Evolutionary conservation across 768 basidiomycete species (phyloP).

Genomic region (Leucosporidium scottii): DNA sequence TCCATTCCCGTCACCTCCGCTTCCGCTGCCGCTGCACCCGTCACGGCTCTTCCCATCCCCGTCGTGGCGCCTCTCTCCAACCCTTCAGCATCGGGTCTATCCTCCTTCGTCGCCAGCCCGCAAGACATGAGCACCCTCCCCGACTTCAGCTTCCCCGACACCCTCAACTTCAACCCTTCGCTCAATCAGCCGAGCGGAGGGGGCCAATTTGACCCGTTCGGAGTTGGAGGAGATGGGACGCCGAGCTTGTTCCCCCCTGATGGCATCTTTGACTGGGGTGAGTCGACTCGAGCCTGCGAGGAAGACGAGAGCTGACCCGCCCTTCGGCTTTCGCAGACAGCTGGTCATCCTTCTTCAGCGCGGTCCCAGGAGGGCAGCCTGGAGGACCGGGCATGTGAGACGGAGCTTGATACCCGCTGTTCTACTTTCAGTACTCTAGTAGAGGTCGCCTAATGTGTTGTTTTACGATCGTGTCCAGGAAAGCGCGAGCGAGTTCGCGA

Average conservation of each 20-base stretch:
- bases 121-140: not conserved
- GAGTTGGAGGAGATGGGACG: not conserved
- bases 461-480: no score
- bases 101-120: not conserved
- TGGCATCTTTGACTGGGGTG: constrained; percentile 3
- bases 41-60: not conserved
- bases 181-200: not conserved
- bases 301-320: not conserved
- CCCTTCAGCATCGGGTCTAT: no score
- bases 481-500: no score
- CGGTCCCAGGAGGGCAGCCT: not conserved
- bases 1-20: no score
- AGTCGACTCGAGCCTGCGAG: not conserved
- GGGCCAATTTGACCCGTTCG: not conserved
- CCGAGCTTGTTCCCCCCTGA: not conserved
- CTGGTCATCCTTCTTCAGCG: not conserved
- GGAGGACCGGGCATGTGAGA: not conserved
- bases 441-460: no score
- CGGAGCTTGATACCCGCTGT: no score
- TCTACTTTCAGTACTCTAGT: no score
- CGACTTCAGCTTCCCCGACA: not conserved
- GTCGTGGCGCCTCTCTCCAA: not conserved
- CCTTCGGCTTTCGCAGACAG: not conserved
- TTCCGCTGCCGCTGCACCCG: not conserved
- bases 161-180: constrained; percentile 5